These are phyloP conservation scores for carrot (Daucus carota) DNA, from an alignment of 129 eudicot genomes.

Conservation along the genomic window DH1_v3.0 NC_030383.2:56331501-56332000, in stretches of 20 bases:
- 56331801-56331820: neutral
- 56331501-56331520: conserved; percentile 17
- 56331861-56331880: neutral
- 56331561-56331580: conserved; percentile 30
- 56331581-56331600: conserved; percentile 19
- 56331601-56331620: conserved; percentile 7
- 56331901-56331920: no score
- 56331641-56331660: neutral
- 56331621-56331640: conserved; percentile 15
- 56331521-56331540: conserved; percentile 37
- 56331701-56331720: conserved; percentile 44
- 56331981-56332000: no score
- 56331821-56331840: neutral
- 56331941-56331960: no score
- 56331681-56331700: conserved; percentile 16
- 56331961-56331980: no score
- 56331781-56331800: neutral
- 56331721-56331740: neutral
- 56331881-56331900: neutral
- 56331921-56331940: no score
- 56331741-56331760: conserved; percentile 9
- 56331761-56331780: neutral
- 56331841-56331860: no score
- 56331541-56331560: conserved; percentile 33
- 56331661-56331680: neutral